Evolutionary conservation across 1,284 basidiomycete species (phyloP).

Genomic region (Microbotryum intermedium): DNA sequence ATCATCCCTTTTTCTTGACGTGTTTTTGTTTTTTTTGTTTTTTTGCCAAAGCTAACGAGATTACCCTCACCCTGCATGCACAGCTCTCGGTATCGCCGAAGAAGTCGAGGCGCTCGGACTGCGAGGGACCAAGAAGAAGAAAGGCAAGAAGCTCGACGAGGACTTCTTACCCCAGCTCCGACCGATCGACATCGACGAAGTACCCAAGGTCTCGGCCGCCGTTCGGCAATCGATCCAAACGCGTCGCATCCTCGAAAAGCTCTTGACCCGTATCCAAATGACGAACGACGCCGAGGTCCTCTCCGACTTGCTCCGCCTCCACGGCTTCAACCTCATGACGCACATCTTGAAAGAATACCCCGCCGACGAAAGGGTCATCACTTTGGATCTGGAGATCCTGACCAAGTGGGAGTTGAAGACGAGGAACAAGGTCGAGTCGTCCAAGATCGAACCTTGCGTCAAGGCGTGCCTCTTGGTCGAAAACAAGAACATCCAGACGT

Average conservation of each 20-base stretch:
- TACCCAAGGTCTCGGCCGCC: constrained; percentile 83
- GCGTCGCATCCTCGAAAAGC: constrained; percentile 68
- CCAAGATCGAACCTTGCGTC: constrained; percentile 64
- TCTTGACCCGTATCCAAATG: constrained; percentile 81
- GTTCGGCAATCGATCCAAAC: constrained; percentile 77
- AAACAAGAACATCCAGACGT: constrained; percentile 48
- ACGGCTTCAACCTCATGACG: constrained; percentile 87
- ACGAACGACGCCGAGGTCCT: constrained; percentile 72
- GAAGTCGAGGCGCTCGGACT: constrained; percentile 62
- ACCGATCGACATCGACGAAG: constrained; percentile 66
- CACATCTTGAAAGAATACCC: constrained; percentile 74
- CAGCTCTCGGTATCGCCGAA: constrained; percentile 90
- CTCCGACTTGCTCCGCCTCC: constrained; percentile 80
- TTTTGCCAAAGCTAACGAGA: not conserved
- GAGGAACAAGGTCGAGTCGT: constrained; percentile 89
- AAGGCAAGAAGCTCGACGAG: constrained; percentile 83
- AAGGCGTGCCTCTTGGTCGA: constrained; percentile 44
- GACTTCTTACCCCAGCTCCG: constrained; percentile 70
- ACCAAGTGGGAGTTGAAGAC: constrained; percentile 69
- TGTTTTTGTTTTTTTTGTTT: constrained; percentile 1
- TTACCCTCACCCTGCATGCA: not conserved
- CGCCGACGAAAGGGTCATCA: constrained; percentile 62
- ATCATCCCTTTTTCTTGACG: not conserved
- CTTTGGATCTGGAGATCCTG: constrained; percentile 63
- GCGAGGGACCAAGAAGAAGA: constrained; percentile 79